Base-by-base conservation (phyloP, 306 rosid species). In the Sicyos edulis region DNA sequence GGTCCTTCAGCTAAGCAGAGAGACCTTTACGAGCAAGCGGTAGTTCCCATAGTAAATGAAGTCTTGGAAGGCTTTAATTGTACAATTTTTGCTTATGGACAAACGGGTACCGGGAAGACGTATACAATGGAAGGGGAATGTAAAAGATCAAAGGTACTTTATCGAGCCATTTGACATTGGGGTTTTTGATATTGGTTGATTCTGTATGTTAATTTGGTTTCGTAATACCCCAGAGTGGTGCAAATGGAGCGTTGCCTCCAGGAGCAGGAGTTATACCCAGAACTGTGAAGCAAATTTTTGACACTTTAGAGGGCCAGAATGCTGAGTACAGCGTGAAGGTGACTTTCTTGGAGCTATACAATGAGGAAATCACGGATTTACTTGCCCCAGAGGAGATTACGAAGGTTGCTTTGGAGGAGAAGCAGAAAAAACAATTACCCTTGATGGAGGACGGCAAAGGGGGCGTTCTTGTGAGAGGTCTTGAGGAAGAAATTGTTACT, bases 391-490 rank as follows among this genome's bases (percentile, higher is more conserved):
- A 92, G 70, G 98, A 92, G 65, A 50, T 92, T 61, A 85, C 88
- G 4, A 88, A 87, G 71, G 88, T 74, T 74, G 54, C 74, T 70
- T 74, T 75, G 82, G 98, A 92, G 82, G 98, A 92, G 57, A 92
- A 88, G 88, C 95, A 88, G 65, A 92, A 85, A 26, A 92, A 90
- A 80, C 96, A 81, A 86, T 84, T 92, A 73, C 98, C 98, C 70
- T 81, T 92, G 6, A 92, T 92, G 98, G 98, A 92, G 81, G 96
- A 92, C 81, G 98, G 98, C 40, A 92, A 92, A 84, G 96, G 98
- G 62, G 98, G 98, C 60, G 98, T 92, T 74, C 96, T 92, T 14
- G 98, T 92, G 1, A 82, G 96, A 82, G 98, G 98, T 51, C 80
- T 92, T 55, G 98, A 90, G 78, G 96, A 90, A 70, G 96, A 90